Evolutionary conservation across 2,329 filamentous ascomycete genomes (phyloP).

Genomic region (Fonsecaea nubica): DNA sequence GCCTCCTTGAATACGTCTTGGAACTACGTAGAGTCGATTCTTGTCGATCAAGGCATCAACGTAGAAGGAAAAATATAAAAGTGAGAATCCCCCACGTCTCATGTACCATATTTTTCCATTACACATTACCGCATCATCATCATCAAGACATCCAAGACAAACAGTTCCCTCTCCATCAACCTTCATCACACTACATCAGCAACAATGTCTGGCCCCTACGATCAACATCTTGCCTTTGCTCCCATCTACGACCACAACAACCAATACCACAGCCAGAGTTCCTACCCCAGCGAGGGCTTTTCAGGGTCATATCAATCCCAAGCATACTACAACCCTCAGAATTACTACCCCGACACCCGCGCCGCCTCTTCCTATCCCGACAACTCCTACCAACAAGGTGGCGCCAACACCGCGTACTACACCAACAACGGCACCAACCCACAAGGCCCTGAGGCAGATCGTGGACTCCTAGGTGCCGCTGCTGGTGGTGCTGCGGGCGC

Average conservation of each 20-base stretch:
- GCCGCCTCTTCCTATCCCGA: slow-evolving; percentile 8
- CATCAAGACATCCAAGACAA: slow-evolving; percentile 2
- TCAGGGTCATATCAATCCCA: slow-evolving; percentile 13
- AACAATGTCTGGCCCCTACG: slow-evolving; percentile 28
- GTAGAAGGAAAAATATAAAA: slow-evolving; percentile 5
- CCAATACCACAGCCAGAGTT: slow-evolving; percentile 18
- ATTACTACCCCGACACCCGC: slow-evolving; percentile 20
- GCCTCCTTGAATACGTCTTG: slow-evolving; percentile 3
- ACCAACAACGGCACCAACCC: slow-evolving; percentile 16
- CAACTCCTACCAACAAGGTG: slow-evolving; percentile 16
- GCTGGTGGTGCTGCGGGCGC: slow-evolving; percentile 65
- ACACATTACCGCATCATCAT: slow-evolving; percentile 3
- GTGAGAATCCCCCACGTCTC: not conserved
- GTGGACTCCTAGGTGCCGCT: slow-evolving; percentile 63
- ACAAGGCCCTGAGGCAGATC: slow-evolving; percentile 56
- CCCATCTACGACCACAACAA: slow-evolving; percentile 23
- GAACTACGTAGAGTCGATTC: not conserved
- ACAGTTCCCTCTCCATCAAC: not conserved
- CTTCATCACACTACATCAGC: not conserved
- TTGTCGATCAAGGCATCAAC: slow-evolving; percentile 10
- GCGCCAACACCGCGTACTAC: slow-evolving; percentile 19
- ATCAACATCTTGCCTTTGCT: slow-evolving; percentile 20
- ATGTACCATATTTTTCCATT: not conserved
- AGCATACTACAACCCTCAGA: slow-evolving; percentile 19
- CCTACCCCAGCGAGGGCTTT: slow-evolving; percentile 23